Percentiles rank a stretch among this genome's conserved stretches.
Evolutionary conservation across 1,139 yeast species (phyloP).

Genomic region (Suhomyces wounanorum): DNA sequence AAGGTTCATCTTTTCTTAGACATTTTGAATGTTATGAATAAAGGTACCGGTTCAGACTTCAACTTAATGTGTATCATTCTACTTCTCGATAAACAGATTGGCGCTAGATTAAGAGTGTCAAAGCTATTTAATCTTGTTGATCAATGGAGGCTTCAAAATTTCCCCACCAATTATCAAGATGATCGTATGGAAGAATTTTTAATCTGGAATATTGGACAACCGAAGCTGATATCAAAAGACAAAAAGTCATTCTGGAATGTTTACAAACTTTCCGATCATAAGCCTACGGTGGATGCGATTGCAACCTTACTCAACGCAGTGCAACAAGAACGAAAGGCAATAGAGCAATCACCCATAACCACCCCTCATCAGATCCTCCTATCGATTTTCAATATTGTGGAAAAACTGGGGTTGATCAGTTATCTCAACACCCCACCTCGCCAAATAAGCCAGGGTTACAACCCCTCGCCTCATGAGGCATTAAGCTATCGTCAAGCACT

Average conservation of each 20-base stretch:
- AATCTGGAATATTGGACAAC: background rate
- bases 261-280: constrained; percentile 15
- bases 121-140: constrained; percentile 28
- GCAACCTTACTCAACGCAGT: constrained; percentile 14
- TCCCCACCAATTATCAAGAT: background rate
- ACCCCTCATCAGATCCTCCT: constrained; percentile 23
- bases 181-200: constrained; percentile 14
- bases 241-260: constrained; percentile 4
- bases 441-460: constrained; percentile 4
- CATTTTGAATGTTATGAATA: constrained; percentile 44
- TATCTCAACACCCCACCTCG: constrained; percentile 24
- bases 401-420: constrained; percentile 24
- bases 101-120: constrained; percentile 26
- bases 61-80: constrained; percentile 33
- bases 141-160: constrained; percentile 6
- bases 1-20: constrained; percentile 53
- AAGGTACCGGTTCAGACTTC: constrained; percentile 36
- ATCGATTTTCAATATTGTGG: constrained; percentile 23
- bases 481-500: constrained; percentile 17
- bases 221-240: background rate
- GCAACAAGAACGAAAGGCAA: constrained; percentile 6
- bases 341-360: background rate
- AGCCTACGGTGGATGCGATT: constrained; percentile 4
- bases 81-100: constrained; percentile 30
- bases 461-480: background rate